Evolutionary conservation across 2,329 filamentous ascomycete species (phyloP), one percentile per base, ranked within the genome.

Genomic region (Exophiala aquamarina): DNA sequence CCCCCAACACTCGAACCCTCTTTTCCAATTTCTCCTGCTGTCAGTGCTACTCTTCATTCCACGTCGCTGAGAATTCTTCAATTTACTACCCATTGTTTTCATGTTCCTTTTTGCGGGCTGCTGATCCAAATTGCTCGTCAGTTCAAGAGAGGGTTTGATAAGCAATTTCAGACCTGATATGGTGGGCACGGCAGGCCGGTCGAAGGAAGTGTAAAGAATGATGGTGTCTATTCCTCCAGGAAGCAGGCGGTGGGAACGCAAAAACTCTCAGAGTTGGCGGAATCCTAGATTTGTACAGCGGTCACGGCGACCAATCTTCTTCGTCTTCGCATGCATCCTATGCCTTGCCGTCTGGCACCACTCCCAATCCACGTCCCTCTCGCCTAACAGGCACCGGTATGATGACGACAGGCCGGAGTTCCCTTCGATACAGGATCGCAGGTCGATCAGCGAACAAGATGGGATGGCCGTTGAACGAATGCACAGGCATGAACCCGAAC

Each of bases 221-320:
- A 21, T 9, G 10, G 10, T 23, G 29, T 14, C 21, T 18, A n/a
- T 49, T 4, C 41, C 46, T 19, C 33, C 44, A 15, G 46, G 35
- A 18, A 40, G 31, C 35, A 38, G 35, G 17, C 39, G 41, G 18
- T 49, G 46, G 34, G 40, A 44, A 34, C 46, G 46, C 28, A 49
- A 44, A 28, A 40, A 44, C 29, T 49, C 46, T 9, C 46, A 49
- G 20, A 49, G 34, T 29, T 49, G 46, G 46, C 40, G 46, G 19
- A 37, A 44, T 18, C 41, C 46, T 35, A 28, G 23, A 9, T 20
- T 40, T 15, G 10, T 41, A 13, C 46, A 49, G 28, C 33, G 46
- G 14, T 43, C 46, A 20, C 23, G 41, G 7, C 40, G 46, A 33
- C 41, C 41, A 7, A 19, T 49, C 10, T 43, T 44, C 28, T 18